Percentiles rank a stretch among this genome's conserved stretches.
These are phyloP conservation scores for Pichia pseudocactophila DNA, from an alignment of 805 yeast genomes.

Conservation along the genomic window DNA sequence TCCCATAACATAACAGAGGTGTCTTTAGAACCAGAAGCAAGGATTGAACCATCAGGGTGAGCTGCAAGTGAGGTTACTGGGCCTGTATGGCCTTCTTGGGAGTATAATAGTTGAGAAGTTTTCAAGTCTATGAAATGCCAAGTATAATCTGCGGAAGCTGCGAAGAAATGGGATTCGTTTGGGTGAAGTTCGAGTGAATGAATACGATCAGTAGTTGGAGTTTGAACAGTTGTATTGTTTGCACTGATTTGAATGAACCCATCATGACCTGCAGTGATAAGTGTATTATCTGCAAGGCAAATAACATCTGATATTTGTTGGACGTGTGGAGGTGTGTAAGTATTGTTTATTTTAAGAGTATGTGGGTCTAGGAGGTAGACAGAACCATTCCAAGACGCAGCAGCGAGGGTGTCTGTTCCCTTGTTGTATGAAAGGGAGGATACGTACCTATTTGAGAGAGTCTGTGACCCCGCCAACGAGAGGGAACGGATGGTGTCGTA, in stretches of 20 bases:
- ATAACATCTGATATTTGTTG: slow-evolving; percentile 52
- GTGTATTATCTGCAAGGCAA: too few species aligned
- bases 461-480: slow-evolving; percentile 56
- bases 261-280: slow-evolving; percentile 38
- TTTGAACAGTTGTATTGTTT: too few species aligned
- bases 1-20: slow-evolving; percentile 77
- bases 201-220: too few species aligned
- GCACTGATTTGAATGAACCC: slow-evolving; percentile 25
- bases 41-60: slow-evolving; percentile 70
- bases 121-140: slow-evolving; percentile 83
- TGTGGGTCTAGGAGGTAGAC: slow-evolving; percentile 39
- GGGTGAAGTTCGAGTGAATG: slow-evolving; percentile 41
- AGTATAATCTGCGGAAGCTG: slow-evolving; percentile 76
- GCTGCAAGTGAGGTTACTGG: slow-evolving; percentile 55
- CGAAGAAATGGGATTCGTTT: slow-evolving; percentile 41
- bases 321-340: slow-evolving; percentile 29
- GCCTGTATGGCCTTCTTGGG: slow-evolving; percentile 82
- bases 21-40: slow-evolving; percentile 75
- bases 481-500: slow-evolving; percentile 20
- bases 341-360: slow-evolving; percentile 25
- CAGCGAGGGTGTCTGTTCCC: slow-evolving; percentile 35
- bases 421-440: slow-evolving; percentile 45
- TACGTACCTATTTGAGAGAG: slow-evolving; percentile 60
- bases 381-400: slow-evolving; percentile 82
- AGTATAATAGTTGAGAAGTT: slow-evolving; percentile 39